Evolutionary conservation across 768 basidiomycete genomes (phyloP).

Genomic region (Leccinellum luteum): DNA sequence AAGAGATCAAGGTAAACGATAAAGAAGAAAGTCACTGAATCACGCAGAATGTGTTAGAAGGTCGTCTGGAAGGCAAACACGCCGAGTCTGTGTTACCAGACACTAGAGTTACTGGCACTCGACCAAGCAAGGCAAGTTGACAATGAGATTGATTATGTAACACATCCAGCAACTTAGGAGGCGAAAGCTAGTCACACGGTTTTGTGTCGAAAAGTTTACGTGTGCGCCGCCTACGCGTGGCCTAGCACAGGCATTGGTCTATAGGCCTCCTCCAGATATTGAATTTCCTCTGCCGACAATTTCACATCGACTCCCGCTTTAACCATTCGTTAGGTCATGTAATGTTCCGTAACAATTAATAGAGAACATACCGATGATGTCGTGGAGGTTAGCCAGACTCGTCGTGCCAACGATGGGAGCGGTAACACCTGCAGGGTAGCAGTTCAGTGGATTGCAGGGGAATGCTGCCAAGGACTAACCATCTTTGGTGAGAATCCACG

Average conservation of each 20-base stretch:
- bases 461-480: conserved; percentile 12
- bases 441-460: not conserved
- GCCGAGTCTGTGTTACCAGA: conserved; percentile 3
- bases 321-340: conserved; percentile 2
- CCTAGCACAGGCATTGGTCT: conserved; percentile 39
- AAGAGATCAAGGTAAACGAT: not conserved
- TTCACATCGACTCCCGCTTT: conserved; percentile 39
- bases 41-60: conserved; percentile 2
- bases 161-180: too few relatives aligned
- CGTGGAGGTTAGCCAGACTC: conserved; percentile 38
- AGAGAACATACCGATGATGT: conserved; percentile 35
- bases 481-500: conserved; percentile 37
- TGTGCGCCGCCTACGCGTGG: conserved; percentile 21
- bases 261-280: conserved; percentile 46
- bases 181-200: too few relatives aligned
- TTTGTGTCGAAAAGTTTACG: not conserved
- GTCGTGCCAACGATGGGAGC: conserved; percentile 48
- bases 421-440: conserved; percentile 27
- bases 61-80: not conserved
- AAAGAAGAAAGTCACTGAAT: not conserved
- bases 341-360: not conserved
- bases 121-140: not conserved
- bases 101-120: not conserved
- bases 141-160: not conserved
- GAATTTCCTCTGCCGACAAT: conserved; percentile 48